Base-by-base conservation (phyloP, 2,329 filamentous ascomycete species). In the Fusarium sterilihyphosum region DNA sequence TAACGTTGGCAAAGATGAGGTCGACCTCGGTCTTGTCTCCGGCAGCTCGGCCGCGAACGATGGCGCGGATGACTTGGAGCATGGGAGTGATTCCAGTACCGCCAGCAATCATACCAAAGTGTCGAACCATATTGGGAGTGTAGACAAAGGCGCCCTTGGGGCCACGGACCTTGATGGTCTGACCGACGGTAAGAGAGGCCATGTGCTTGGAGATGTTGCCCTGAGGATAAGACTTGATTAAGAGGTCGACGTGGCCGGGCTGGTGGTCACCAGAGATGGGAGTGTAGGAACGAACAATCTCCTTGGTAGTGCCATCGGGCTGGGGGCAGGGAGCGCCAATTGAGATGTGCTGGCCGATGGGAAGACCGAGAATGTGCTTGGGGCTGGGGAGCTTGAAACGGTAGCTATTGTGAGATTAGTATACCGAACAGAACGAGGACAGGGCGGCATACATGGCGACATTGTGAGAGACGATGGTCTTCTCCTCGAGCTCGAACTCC, bases 141-240 rank as follows among this genome's bases (percentile, higher is more conserved):
- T 99, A 99, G 73, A 97, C 94, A 89, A 99, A 98, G 78, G 96
- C 96, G 78, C 96, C 96, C 89, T 98, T 98, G 84, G 96, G 96
- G 16, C 96, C 96, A 79, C 91, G 92, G 79, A 98, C 92, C 82
- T 94, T 94, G 88, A 99, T 96, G 71, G 89, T 92, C 84, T 97
- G 91, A 71, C 96, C 95, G 70, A 98, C 89, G 73, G 89, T 90
- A 72, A 99, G 90, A 18, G 90, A 91, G 53, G 94, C 94, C 86
- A 99, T 92, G 85, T 97, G 89, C 86, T 94, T 95, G 83, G 94
- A 97, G 88, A 99, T 98, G 88, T 98, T 98, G 79, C 96, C 96
- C 77, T 94, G 95, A 6, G 95, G 94, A 86, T 99, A 99, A 33
- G 95, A 95, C 89, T 99, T 99, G 88, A 99, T 95, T 79, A 99